Evolutionary conservation across 106 monocot species (phyloP).

Genomic region (Apostasia shenzhenica): DNA sequence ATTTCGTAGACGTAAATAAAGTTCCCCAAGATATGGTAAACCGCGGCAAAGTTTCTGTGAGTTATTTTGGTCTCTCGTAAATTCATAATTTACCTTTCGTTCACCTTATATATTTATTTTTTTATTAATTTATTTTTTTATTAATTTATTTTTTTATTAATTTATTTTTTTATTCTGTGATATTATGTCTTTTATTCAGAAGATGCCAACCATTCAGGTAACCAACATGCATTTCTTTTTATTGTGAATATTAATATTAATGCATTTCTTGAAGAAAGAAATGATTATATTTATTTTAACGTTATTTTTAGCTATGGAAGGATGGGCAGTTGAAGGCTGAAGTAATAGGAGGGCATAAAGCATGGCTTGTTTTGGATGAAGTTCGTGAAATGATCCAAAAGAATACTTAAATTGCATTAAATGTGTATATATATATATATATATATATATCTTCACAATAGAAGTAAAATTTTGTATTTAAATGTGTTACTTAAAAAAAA

Average conservation of each 20-base stretch:
- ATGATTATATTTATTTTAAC: background rate
- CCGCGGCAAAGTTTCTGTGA: constrained; percentile 84
- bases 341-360: constrained; percentile 91
- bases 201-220: constrained; percentile 99
- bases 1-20: constrained; percentile 86
- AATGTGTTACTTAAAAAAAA: no score
- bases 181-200: constrained; percentile 39
- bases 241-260: no score
- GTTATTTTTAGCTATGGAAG: constrained; percentile 67
- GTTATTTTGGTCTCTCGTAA: constrained; percentile 4
- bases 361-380: constrained; percentile 91
- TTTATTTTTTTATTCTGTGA: background rate
- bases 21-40: constrained; percentile 80
- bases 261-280: no score
- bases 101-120: background rate
- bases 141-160: background rate
- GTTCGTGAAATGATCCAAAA: constrained; percentile 87
- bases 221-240: background rate
- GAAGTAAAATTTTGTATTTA: no score
- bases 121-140: background rate
- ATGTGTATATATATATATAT: no score
- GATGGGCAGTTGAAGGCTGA: constrained; percentile 87
- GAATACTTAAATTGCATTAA: constrained; percentile 24
- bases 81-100: background rate
- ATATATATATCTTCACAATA: no score